Percentiles rank a stretch among this genome's conserved stretches.
Conservation (phyloP, 768 basidiomycete species). For the Phylloporus sp. region DNA sequence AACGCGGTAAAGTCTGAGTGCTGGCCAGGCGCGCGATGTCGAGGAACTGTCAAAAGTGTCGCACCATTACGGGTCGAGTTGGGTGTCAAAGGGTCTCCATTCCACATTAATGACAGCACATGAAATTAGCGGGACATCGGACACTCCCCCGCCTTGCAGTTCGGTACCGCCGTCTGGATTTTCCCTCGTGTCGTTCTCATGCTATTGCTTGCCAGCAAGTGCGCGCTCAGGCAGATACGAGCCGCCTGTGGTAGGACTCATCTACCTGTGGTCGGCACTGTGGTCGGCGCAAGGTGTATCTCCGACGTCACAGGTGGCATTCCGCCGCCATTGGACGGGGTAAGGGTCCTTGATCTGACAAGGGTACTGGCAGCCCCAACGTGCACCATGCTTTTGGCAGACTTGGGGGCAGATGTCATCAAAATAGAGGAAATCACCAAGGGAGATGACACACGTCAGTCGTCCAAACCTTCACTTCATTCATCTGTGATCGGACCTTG, state of each 20-base stretch:
- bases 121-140: constrained; percentile 20
- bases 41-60: constrained; percentile 4
- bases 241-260: background rate
- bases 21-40: background rate
- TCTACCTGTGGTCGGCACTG: background rate
- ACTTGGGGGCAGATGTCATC: constrained; percentile 89
- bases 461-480: constrained; percentile 5
- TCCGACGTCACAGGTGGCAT: constrained; percentile 43
- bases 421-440: constrained; percentile 79
- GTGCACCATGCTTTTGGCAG: constrained; percentile 90
- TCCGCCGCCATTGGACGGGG: constrained; percentile 72
- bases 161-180: background rate
- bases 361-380: constrained; percentile 90
- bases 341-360: constrained; percentile 85
- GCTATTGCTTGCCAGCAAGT: constrained; percentile 3
- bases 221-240: background rate
- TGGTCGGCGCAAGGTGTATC: constrained; percentile 3
- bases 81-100: constrained; percentile 24
- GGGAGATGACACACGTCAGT: constrained; percentile 87
- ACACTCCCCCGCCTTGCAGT: constrained; percentile 14
- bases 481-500: constrained; percentile 11
- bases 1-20: background rate
- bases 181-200: constrained; percentile 2
- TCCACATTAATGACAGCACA: constrained; percentile 5
- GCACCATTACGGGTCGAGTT: constrained; percentile 8